Conservation (phyloP, 2,329 filamentous ascomycete genomes). For the Diaporthe sp. region DNA sequence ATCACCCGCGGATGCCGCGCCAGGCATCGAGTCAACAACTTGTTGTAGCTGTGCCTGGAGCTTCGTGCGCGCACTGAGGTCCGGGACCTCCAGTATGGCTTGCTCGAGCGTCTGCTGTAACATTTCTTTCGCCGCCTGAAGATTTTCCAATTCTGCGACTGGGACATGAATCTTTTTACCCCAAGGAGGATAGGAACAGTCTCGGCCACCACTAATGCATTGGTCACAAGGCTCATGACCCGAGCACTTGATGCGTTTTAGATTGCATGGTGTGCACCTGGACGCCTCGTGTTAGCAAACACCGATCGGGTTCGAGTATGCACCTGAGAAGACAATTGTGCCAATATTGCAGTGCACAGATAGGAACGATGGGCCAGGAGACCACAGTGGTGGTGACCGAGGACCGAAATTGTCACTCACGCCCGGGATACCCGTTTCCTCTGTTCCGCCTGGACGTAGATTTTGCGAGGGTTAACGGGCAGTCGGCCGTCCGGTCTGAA, state of each 20-base stretch:
- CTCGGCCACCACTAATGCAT: slow-evolving; percentile 53
- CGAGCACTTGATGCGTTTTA: slow-evolving; percentile 63
- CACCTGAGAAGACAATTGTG: background rate
- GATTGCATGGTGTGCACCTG: slow-evolving; percentile 64
- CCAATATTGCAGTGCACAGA: background rate
- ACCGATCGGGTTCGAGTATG: background rate
- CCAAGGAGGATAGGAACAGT: slow-evolving; percentile 57
- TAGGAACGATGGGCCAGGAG: background rate
- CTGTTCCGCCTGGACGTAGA: slow-evolving; percentile 57
- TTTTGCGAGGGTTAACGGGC: slow-evolving; percentile 61
- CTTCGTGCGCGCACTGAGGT: slow-evolving; percentile 47
- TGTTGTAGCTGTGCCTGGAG: slow-evolving; percentile 40
- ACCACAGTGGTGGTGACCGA: too few relatives aligned
- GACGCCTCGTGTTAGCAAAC: slow-evolving; percentile 20
- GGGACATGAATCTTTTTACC: slow-evolving; percentile 56
- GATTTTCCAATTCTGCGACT: slow-evolving; percentile 52
- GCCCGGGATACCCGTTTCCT: slow-evolving; percentile 61
- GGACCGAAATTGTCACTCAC: slow-evolving; percentile 48
- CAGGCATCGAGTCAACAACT: slow-evolving; percentile 35
- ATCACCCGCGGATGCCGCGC: slow-evolving; percentile 12
- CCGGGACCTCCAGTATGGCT: slow-evolving; percentile 43
- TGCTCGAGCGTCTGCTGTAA: slow-evolving; percentile 53
- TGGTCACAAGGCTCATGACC: slow-evolving; percentile 60
- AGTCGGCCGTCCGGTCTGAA: slow-evolving; percentile 46
- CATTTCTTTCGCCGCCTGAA: slow-evolving; percentile 50